These are phyloP conservation scores for Cryptococcus floricola DNA, from an alignment of 1,284 basidiomycete genomes.

Conservation along the genomic window DNA sequence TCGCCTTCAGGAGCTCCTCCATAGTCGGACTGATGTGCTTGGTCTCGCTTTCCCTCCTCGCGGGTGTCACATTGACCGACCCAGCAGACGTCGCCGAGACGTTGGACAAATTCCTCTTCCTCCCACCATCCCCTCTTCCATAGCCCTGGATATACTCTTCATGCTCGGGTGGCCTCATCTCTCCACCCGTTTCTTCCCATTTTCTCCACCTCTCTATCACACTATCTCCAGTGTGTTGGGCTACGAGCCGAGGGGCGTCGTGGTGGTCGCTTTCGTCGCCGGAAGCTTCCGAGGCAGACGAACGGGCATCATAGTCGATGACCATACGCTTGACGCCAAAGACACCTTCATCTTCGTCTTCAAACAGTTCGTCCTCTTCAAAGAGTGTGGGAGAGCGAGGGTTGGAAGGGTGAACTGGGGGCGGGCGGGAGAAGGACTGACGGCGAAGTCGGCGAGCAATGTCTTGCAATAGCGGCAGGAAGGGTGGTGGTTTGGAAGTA, in stretches of 20 bases:
- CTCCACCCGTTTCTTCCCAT: constrained; percentile 20
- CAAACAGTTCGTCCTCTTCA: constrained; percentile 21
- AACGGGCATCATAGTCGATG: constrained; percentile 32
- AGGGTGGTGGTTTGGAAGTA: constrained; percentile 37
- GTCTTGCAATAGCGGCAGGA: constrained; percentile 35
- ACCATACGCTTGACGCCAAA: constrained; percentile 39
- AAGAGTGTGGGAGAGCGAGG: constrained; percentile 8
- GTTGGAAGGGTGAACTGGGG: too few relatives aligned
- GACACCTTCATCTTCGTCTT: constrained; percentile 17
- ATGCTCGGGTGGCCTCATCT: background rate
- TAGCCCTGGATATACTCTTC: background rate
- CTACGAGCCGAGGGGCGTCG: constrained; percentile 8
- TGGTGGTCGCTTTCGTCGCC: constrained; percentile 8
- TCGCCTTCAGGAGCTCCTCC: constrained; percentile 1
- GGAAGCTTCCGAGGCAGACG: constrained; percentile 28
- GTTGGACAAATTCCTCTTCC: constrained; percentile 10
- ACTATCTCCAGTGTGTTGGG: constrained; percentile 38
- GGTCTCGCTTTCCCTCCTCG: background rate
- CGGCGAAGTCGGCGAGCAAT: constrained; percentile 39
- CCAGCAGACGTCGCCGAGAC: constrained; percentile 10
- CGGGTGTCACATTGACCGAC: background rate
- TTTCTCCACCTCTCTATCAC: constrained; percentile 20
- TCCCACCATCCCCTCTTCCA: background rate
- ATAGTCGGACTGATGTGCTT: constrained; percentile 13
- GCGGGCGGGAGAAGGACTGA: constrained; percentile 6